Evolutionary conservation across 371 early-diverging fungal species (phyloP).

Genomic region (Circinella minor): DNA sequence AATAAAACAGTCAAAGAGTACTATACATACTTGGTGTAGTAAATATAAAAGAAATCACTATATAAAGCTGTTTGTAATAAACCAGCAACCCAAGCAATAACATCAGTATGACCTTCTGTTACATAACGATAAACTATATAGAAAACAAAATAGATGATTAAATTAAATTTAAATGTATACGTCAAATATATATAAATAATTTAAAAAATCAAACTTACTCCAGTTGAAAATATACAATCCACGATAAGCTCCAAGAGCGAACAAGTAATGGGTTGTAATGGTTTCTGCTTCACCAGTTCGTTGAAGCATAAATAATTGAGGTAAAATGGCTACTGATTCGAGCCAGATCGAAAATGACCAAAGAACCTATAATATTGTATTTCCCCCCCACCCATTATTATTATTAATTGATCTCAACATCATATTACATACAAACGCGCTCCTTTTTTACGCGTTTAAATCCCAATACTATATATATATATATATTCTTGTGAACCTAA

Average conservation of each 20-base stretch:
- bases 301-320: conserved; percentile 96
- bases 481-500: background rate
- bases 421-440: background rate
- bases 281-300: conserved; percentile 98
- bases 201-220: conserved; percentile 34
- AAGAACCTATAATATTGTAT: conserved; percentile 52
- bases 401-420: too few relatives aligned
- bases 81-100: conserved; percentile 86
- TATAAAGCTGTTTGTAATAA: conserved; percentile 96
- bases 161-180: too few relatives aligned
- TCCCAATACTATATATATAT: background rate
- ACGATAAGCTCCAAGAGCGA: conserved; percentile 98
- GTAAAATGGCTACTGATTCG: conserved; percentile 97
- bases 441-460: background rate
- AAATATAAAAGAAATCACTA: conserved; percentile 98
- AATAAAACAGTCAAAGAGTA: background rate
- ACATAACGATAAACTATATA: conserved; percentile 77
- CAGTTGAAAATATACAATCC: conserved; percentile 96
- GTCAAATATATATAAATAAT: too few relatives aligned
- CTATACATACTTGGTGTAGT: conserved; percentile 82
- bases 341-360: conserved; percentile 98
- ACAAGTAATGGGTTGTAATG: conserved; percentile 98
- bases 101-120: conserved; percentile 71
- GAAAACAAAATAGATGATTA: too few relatives aligned
- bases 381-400: too few relatives aligned